Percentiles rank a stretch among this genome's conserved stretches.
phyloP scores from a whole-genome alignment of 179 eudicot species.

The Silene coronaria region DNA sequence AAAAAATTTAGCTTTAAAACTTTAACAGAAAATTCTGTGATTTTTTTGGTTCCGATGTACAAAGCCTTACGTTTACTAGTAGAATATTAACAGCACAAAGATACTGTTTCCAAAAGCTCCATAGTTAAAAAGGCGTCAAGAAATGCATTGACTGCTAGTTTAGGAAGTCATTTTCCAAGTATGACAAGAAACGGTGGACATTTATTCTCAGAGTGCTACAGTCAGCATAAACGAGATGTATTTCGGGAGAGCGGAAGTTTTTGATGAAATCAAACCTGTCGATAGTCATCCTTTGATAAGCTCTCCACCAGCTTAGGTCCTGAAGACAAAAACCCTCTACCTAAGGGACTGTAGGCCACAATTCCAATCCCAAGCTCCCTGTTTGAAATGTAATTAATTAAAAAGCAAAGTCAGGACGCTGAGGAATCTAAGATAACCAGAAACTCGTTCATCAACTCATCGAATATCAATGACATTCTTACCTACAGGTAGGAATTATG shows the following conservation, averaged over 20 bases:
- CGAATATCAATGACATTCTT: conserved; percentile 12
- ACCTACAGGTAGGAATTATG: conserved; percentile 43
- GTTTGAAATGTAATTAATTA: background rate
- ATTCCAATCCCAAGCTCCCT: conserved; percentile 58
- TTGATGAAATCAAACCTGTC: conserved; percentile 18
- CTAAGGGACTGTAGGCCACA: conserved; percentile 43
- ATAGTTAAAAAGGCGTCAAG: too few relatives aligned
- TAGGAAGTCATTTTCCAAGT: background rate
- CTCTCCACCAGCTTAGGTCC: conserved; percentile 28
- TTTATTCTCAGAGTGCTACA: background rate
- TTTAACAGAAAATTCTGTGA: too few relatives aligned
- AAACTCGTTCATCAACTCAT: background rate
- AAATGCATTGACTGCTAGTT: too few relatives aligned
- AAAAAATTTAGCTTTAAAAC: too few relatives aligned
- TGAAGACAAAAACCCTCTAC: conserved; percentile 38
- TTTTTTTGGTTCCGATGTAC: too few relatives aligned
- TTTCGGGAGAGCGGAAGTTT: too few relatives aligned
- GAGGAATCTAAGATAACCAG: background rate
- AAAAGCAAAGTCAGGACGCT: background rate
- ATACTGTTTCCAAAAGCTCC: too few relatives aligned
- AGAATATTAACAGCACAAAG: too few relatives aligned
- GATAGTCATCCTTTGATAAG: conserved; percentile 18
- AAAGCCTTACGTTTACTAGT: too few relatives aligned
- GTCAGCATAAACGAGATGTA: too few relatives aligned
- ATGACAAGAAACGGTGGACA: background rate